Conservation (phyloP, 2,329 filamentous ascomycete species). For the Aspergillus pseudoterreus region DNA sequence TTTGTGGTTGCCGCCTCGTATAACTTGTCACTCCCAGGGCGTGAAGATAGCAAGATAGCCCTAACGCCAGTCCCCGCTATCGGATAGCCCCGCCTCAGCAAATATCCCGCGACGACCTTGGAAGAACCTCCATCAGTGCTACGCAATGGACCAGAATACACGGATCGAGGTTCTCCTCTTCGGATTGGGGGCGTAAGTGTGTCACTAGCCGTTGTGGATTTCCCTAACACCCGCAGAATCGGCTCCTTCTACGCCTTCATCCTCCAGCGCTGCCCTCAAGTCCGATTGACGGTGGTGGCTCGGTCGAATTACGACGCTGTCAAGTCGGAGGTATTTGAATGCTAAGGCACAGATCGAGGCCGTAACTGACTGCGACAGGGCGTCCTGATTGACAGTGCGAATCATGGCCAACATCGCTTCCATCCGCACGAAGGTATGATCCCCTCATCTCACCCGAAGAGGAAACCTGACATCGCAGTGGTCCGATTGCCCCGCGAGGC, state of each 20-base stretch:
- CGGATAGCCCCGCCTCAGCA: neutral
- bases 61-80: neutral
- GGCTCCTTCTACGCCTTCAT: conserved; percentile 59
- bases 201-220: neutral
- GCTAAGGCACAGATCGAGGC: neutral
- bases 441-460: neutral
- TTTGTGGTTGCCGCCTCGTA: too few relatives aligned
- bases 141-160: neutral
- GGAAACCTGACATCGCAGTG: neutral
- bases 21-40: neutral
- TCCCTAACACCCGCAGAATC: conserved; percentile 37
- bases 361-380: conserved; percentile 25
- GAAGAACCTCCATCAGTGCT: neutral
- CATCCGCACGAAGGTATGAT: conserved; percentile 32
- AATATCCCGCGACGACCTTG: neutral
- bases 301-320: conserved; percentile 47
- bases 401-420: conserved; percentile 38
- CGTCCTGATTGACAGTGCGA: conserved; percentile 40
- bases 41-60: neutral
- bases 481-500: neutral
- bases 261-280: conserved; percentile 39
- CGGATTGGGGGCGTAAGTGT: neutral
- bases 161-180: neutral
- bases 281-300: conserved; percentile 42
- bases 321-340: conserved; percentile 30